Evolutionary conservation across 2,329 filamentous ascomycete genomes (phyloP), one percentile per base, ranked within the genome.

Genomic region (Sporothrix humicola): DNA sequence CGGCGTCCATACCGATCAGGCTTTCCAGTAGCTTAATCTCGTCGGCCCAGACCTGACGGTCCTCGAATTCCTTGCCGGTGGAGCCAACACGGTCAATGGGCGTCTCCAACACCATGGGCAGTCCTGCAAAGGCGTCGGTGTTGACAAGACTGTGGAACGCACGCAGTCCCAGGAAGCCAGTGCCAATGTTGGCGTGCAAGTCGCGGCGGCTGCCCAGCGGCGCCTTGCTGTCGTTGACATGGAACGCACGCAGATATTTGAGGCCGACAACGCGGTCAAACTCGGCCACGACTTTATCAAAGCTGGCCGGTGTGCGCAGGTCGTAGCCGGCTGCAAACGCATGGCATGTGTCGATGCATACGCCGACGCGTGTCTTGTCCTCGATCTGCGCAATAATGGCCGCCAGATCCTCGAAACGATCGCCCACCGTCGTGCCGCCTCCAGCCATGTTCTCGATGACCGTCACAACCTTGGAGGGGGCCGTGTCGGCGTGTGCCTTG

Each of bases 311-410:
- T 0, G 91, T 90, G 71, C 94, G 89, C 46, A 99, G 83, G 81
- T 99, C 96, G 81, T 98, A 96, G 6, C 96, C 96, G 0, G 93
- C 95, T 0, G 95, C 95, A 81, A 98, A 98, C 74, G 94, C 91
- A 82, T 99, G 96, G 83, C 96, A 99, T 0, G 96, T 99, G 81
- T 99, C 96, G 73, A 99, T 90, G 82, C 96, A 99, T 20, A 99
- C 94, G 63, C 95, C 96, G 1, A 99, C 91, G 46, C 96, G 90
- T 59, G 85, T 81, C 83, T 97, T 97, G 81, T 97, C 90, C 26
- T 94, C 88, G 31, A 98, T 89, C 9, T 90, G 85, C 15, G 87
- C 87, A 77, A 99, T 97, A 76, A 98, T 93, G 78, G 94, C 92
- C 13, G 91, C 87, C 65, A 99, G 87, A 78, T 99, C 95, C 80